phyloP scores from a whole-genome alignment of 2,329 filamentous ascomycete species.

The Epichloe coenophiala region DNA sequence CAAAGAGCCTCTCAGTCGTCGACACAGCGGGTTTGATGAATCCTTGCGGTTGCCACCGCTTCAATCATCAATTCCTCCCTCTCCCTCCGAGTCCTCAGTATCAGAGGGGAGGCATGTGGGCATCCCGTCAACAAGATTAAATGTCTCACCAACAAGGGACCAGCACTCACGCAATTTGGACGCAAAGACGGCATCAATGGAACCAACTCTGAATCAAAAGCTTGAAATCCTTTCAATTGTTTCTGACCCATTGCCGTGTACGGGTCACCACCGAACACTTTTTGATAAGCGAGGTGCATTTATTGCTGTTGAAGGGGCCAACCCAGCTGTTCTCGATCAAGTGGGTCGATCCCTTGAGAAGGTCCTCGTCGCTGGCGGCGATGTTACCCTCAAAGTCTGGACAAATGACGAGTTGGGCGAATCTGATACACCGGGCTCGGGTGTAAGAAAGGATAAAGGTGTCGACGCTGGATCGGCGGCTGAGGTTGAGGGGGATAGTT shows the following conservation, averaged over 20 bases:
- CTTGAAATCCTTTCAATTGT: conserved; percentile 65
- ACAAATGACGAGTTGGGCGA: conserved; percentile 15
- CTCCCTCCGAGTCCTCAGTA: conserved; percentile 13
- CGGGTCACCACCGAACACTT: conserved; percentile 16
- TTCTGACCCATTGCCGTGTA: conserved; percentile 47
- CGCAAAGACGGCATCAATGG: conserved; percentile 20
- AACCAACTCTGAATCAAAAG: conserved; percentile 56
- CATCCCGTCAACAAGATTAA: conserved; percentile 16
- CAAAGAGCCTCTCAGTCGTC: conserved; percentile 18
- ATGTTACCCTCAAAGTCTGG: conserved; percentile 32
- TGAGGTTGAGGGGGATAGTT: conserved; percentile 1
- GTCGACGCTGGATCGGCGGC: neutral
- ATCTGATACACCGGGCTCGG: neutral
- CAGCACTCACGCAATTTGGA: conserved; percentile 22
- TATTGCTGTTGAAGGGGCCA: conserved; percentile 70
- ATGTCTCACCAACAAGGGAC: conserved; percentile 5
- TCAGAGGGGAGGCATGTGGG: conserved; percentile 15
- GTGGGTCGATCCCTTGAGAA: conserved; percentile 53
- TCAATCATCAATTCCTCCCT: conserved; percentile 28
- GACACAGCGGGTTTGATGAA: conserved; percentile 38
- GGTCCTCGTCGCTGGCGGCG: conserved; percentile 37
- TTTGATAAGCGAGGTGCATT: conserved; percentile 55
- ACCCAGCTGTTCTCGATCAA: conserved; percentile 32
- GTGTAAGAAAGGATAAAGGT: neutral
- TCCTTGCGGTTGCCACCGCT: conserved; percentile 40